Evolutionary conservation across 2,329 filamentous ascomycete species (phyloP).

Genomic region (Cordyceps militaris): DNA sequence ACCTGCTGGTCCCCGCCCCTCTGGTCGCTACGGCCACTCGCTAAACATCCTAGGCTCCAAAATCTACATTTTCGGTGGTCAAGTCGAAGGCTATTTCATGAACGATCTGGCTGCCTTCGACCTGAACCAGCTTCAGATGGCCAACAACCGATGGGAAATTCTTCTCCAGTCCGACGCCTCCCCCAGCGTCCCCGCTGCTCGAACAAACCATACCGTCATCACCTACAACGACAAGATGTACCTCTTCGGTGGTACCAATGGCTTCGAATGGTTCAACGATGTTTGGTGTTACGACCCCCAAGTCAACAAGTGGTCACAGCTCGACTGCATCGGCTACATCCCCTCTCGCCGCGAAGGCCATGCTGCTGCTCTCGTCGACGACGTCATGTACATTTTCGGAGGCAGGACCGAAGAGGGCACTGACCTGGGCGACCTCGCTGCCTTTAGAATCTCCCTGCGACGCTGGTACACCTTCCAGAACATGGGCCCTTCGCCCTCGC

Average conservation of each 20-base stretch:
- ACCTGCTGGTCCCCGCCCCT: conserved; percentile 75
- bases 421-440: conserved; percentile 88
- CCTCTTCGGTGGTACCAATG: conserved; percentile 95
- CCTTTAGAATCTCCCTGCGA: conserved; percentile 65
- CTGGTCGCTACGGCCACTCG: conserved; percentile 91
- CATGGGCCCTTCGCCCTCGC: conserved; percentile 93
- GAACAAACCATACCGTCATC: conserved; percentile 91
- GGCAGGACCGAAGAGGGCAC: conserved; percentile 89
- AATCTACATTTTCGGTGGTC: conserved; percentile 94
- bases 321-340: conserved; percentile 97
- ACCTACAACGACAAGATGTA: conserved; percentile 92
- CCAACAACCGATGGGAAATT: conserved; percentile 89
- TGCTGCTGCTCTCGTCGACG: conserved; percentile 84
- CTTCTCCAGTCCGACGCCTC: conserved; percentile 60
- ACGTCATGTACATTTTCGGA: conserved; percentile 99
- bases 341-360: conserved; percentile 90
- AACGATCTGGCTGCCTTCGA: conserved; percentile 96
- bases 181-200: conserved; percentile 63
- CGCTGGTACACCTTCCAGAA: conserved; percentile 99
- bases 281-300: conserved; percentile 93
- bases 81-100: conserved; percentile 97
- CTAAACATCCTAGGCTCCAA: conserved; percentile 95
- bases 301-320: conserved; percentile 73
- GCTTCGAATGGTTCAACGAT: conserved; percentile 96
- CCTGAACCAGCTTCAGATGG: conserved; percentile 85